Evolutionary conservation across 1,284 basidiomycete genomes (phyloP), one percentile per base, ranked within the genome.

Genomic region (Pascua sp.): DNA sequence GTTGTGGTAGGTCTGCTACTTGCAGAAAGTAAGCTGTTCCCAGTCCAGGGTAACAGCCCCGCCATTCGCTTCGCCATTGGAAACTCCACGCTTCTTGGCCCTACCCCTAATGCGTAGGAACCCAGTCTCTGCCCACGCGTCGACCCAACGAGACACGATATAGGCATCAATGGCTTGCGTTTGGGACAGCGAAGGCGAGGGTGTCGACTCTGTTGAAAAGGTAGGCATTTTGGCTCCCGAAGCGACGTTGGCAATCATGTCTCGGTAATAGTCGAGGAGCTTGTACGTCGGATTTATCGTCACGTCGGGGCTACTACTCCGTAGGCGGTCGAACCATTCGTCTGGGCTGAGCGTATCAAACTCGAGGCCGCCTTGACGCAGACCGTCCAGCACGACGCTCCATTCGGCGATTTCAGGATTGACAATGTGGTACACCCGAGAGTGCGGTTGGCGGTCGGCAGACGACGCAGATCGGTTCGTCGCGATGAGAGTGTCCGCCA

Each of bases 281-380:
- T 84, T 83, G 59, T 80, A 76, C 3, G 80, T 80, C 8, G 82
- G 83, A 63, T 83, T 84, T 13, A 66, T 69, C 0, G 53, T 69
- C n/a, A 79, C 77, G 40, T 83, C 78, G 0, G 72, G 65, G 41
- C 81, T 76, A 15, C 77, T 80, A 47, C 69, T 68, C 0, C 73
- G 72, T 24, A 86, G 67, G 0, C 67, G 66, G 37, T 77, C 70
- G n/a, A 85, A 68, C 84, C 86, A 69, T 78, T 81, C 58, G 71
- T 76, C 49, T 83, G 85, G 57, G 80, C 87, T 81, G 36, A 90
- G 86, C 42, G 87, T 82, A 66, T 91, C 85, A 63, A 94, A 84
- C 24, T 72, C 84, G 68, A 91, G 86, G 10, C 86, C 88, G 50
- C 81, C 79, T 10, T 82, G 72, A 11, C 77, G 70, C 44, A 91